These are phyloP conservation scores for Apodospora peruviana DNA, from an alignment of 495 filamentous ascomycete species.

Conservation along the genomic window DNA sequence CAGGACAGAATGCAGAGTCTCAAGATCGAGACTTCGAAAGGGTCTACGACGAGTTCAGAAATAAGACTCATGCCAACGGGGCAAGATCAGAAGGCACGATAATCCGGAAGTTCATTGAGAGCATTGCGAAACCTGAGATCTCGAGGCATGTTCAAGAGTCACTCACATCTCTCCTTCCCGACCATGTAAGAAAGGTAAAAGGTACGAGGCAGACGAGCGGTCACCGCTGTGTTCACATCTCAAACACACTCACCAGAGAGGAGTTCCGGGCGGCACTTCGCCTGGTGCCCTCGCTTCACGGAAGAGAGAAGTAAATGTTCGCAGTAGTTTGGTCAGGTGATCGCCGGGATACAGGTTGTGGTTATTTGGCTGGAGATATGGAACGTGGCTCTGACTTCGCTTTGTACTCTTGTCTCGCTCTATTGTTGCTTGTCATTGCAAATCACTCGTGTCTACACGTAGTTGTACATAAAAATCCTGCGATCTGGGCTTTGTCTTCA, in stretches of 20 bases:
- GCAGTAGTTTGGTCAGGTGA: no score
- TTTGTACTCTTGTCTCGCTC: no score
- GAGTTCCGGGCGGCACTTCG: slow-evolving; percentile 8
- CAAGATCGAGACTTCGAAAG: slow-evolving; percentile 5
- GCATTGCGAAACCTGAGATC: slow-evolving; percentile 11
- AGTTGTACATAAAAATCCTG: no score
- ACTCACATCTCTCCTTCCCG: slow-evolving; percentile 8
- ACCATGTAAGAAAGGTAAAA: slow-evolving; percentile 4
- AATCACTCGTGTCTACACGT: no score
- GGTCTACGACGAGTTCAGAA: slow-evolving; percentile 13
- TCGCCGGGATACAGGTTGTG: no score
- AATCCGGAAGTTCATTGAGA: slow-evolving; percentile 21
- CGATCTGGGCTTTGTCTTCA: no score
- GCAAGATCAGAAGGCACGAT: slow-evolving; percentile 17
- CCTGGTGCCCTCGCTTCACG: neutral
- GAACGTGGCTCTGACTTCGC: no score
- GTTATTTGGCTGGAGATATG: no score
- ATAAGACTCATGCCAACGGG: slow-evolving; percentile 12
- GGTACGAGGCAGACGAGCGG: slow-evolving; percentile 1
- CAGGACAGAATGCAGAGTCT: no score
- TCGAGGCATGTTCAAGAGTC: slow-evolving; percentile 20
- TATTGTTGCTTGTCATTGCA: no score
- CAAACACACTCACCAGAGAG: slow-evolving; percentile 15
- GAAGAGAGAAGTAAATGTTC: neutral
- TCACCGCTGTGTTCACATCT: slow-evolving; percentile 10